A percentile compares a stretch with the other conserved stretches of the same genome.
Conservation (phyloP, 768 basidiomycete species). For the Collybiopsis confluens region DNA sequence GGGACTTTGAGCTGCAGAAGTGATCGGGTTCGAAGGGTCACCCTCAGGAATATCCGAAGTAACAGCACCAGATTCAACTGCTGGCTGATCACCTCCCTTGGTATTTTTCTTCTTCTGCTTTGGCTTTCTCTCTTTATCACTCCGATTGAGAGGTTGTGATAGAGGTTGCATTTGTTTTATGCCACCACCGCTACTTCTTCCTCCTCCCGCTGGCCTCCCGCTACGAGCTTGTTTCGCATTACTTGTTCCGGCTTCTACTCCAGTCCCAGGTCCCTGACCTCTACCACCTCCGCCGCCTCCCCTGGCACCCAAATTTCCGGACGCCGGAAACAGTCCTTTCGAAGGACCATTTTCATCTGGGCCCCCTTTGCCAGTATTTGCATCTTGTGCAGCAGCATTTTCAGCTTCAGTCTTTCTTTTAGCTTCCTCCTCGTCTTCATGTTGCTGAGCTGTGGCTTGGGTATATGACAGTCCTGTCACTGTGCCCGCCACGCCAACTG, state of each 20-base stretch:
- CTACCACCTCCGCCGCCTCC: background rate
- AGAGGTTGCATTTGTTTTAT: too few species aligned
- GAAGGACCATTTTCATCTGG: background rate
- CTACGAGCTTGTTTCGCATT: background rate
- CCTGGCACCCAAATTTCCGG: background rate
- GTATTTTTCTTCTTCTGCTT: too few species aligned
- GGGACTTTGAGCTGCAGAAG: too few species aligned
- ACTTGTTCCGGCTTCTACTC: background rate
- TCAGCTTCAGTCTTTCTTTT: background rate
- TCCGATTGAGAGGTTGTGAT: too few species aligned
- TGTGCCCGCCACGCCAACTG: background rate
- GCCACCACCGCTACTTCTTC: too few species aligned
- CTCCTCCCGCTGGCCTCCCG: too few species aligned
- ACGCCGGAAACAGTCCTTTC: background rate
- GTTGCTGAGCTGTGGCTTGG: background rate
- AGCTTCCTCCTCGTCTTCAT: too few species aligned
- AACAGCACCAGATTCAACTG: too few species aligned
- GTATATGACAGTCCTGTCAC: conserved; percentile 6
- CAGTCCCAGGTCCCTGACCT: background rate
- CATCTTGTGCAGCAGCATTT: background rate
- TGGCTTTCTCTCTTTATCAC: background rate
- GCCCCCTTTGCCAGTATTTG: background rate
- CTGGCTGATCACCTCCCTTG: too few species aligned
- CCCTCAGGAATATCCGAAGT: too few species aligned
- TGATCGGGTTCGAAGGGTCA: too few species aligned